These are phyloP conservation scores for Ramaria rubella DNA, from an alignment of 768 basidiomycete species.

Conservation along the genomic window DNA sequence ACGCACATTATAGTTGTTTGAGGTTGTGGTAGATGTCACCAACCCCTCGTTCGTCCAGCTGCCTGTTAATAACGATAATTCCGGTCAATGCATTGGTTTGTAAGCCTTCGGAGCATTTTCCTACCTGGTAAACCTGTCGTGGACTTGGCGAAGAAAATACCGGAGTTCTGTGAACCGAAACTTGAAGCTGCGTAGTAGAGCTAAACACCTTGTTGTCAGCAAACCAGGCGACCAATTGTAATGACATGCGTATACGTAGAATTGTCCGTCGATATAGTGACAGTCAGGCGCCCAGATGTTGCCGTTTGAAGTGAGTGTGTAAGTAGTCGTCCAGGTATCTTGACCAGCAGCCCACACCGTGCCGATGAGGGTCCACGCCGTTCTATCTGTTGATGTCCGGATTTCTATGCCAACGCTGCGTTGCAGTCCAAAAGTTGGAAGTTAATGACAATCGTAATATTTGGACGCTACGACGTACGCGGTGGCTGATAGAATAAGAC, in stretches of 20 bases:
- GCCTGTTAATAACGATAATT: neutral
- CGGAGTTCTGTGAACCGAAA: conserved; percentile 48
- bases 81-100: neutral
- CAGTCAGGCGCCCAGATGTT: conserved; percentile 33
- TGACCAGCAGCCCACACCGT: conserved; percentile 46
- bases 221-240: neutral
- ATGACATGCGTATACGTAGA: conserved; percentile 18
- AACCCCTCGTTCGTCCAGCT: conserved; percentile 40
- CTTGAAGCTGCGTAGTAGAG: conserved; percentile 50
- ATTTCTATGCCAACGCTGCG: conserved; percentile 45
- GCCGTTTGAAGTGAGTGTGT: conserved; percentile 43
- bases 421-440: conserved; percentile 29
- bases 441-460: too few relatives aligned
- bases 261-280: conserved; percentile 19
- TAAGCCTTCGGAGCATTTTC: too few relatives aligned
- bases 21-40: conserved; percentile 36
- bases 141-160: conserved; percentile 49
- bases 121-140: conserved; percentile 31
- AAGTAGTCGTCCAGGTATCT: conserved; percentile 39
- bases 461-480: too few relatives aligned
- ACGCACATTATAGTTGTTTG: conserved; percentile 37
- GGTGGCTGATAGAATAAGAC: too few relatives aligned
- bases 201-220: conserved; percentile 23
- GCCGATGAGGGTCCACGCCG: conserved; percentile 39
- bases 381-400: conserved; percentile 43